These are phyloP conservation scores for Russula earlei DNA, from an alignment of 768 basidiomycete species.

Conservation along the genomic window DNA sequence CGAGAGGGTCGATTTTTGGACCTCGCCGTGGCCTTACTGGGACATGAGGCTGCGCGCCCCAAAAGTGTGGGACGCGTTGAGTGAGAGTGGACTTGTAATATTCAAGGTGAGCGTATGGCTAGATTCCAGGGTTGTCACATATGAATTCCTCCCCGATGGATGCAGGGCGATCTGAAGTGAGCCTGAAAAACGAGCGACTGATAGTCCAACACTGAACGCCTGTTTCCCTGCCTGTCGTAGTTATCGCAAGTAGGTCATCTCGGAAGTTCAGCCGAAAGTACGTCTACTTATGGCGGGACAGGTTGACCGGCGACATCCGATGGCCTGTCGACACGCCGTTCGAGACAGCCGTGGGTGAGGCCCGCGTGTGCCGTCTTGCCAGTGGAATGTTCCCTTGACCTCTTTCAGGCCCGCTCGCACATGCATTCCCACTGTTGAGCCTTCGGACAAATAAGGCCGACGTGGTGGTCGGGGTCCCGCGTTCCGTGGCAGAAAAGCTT, in stretches of 20 bases:
- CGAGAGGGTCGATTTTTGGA: constrained; percentile 52
- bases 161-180: constrained; percentile 83
- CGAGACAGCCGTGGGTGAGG: constrained; percentile 55
- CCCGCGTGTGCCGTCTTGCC: no score
- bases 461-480: constrained; percentile 74
- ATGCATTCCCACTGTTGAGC: constrained; percentile 73
- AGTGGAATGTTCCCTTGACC: background rate
- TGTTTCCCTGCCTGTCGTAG: constrained; percentile 28
- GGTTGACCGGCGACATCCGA: constrained; percentile 77
- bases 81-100: constrained; percentile 56
- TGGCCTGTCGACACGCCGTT: constrained; percentile 84
- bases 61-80: constrained; percentile 41
- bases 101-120: constrained; percentile 52
- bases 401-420: constrained; percentile 58
- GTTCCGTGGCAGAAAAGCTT: constrained; percentile 57
- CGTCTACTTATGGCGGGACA: constrained; percentile 26
- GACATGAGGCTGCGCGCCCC: constrained; percentile 49
- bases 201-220: background rate
- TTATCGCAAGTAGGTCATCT: constrained; percentile 66
- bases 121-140: background rate
- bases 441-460: constrained; percentile 94
- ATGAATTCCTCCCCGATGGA: background rate
- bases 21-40: constrained; percentile 67
- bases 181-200: constrained; percentile 23
- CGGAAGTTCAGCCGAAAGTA: background rate